Conservation (phyloP, 306 rosid species). For the Pyrus communis region DNA sequence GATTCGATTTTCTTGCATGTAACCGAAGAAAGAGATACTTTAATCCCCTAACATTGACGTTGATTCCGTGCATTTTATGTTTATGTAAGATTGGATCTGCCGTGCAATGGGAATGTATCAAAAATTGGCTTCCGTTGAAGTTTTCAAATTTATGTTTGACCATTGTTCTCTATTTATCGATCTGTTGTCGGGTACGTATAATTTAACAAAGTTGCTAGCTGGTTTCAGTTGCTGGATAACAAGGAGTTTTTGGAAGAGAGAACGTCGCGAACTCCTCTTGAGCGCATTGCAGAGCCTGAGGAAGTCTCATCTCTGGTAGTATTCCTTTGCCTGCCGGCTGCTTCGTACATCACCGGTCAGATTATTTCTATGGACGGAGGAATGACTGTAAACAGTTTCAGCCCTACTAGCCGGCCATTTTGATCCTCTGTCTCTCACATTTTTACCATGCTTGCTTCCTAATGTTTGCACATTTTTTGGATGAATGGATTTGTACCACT, state of each 20-base stretch:
- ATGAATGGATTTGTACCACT: neutral
- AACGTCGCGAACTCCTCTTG: conserved; percentile 43
- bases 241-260: conserved; percentile 34
- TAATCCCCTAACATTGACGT: neutral
- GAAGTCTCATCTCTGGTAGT: conserved; percentile 84
- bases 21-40: neutral
- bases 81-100: neutral
- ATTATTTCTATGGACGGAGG: conserved; percentile 75
- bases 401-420: conserved; percentile 24
- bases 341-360: conserved; percentile 85
- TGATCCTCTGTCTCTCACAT: neutral
- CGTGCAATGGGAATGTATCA: no score
- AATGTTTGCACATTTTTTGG: neutral
- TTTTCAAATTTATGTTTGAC: neutral
- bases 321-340: conserved; percentile 77
- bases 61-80: neutral
- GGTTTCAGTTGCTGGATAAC: conserved; percentile 41
- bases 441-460: neutral
- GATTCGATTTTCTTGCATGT: no score
- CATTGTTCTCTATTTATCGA: neutral
- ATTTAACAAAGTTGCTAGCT: neutral
- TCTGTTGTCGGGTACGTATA: no score
- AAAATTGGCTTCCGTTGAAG: neutral
- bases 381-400: conserved; percentile 54
- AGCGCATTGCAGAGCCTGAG: conserved; percentile 62